Base-by-base conservation (phyloP, 441 rosid species). In the Raphanus hybrid region DNA sequence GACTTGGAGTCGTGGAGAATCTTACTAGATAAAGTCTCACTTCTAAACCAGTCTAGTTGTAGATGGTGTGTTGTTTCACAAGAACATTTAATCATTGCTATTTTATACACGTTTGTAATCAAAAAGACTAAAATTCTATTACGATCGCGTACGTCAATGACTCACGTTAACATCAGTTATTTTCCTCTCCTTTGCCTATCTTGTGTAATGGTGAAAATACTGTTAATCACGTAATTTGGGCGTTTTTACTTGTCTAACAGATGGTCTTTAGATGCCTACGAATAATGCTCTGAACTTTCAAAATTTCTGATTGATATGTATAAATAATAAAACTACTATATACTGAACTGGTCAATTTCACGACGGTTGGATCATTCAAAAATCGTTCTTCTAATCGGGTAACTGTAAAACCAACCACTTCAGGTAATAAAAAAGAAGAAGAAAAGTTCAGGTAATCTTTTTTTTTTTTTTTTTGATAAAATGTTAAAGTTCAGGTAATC, bases 1-100 rank as follows among this genome's bases (percentile, higher is more conserved):
- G 71, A 29, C 41, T 52, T 61, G 32, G 67, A 65, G 68, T 57
- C 43, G 10, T 77, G 67, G 80, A 70, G 71, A 54, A 71, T 71
- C 68, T 77, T 43, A 58, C 37, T 77, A 70, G 16, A 26, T 41
- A 54, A 18, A 76, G 6, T 39, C 70, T 52, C 34, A 48, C 71
- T 2, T 43, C 41, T 32, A 20, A 77, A 57, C 59, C 67, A 57
- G 9, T n/a, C 34, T 27, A 64, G 52, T 55, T 70, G 71, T 57
- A 70, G 67, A 41, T 10, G 69, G 69, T 23, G 63, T 64, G 12
- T 60, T 45, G n/a, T 68, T 34, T 20, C 15, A 61, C 63, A 52
- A 52, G 58, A 15, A 52, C 15, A 52, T 18, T 52, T 15, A 52
- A 15, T 15, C 15, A 52, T 52, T 52, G 57, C 20, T 52, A 20